These are phyloP conservation scores for Boletus reticuloceps DNA, from an alignment of 768 basidiomycete species.

Conservation along the genomic window DNA sequence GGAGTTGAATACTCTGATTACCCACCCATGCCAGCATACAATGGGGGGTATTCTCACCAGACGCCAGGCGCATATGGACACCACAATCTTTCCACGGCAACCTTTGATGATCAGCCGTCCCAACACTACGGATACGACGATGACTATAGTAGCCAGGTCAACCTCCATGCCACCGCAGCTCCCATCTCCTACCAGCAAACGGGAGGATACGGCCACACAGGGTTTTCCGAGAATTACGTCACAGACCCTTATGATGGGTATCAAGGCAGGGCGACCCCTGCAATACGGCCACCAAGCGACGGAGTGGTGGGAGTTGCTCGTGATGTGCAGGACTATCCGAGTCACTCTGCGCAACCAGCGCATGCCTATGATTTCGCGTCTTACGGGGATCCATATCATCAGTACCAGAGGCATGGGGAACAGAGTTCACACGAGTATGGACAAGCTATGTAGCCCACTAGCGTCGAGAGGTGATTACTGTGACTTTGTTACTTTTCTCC, in stretches of 20 bases:
- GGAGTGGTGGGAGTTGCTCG: slow-evolving; percentile 34
- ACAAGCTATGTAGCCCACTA: slow-evolving; percentile 30
- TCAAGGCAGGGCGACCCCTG: slow-evolving; percentile 45
- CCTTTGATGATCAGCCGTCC: slow-evolving; percentile 52
- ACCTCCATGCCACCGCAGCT: slow-evolving; percentile 58
- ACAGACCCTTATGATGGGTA: slow-evolving; percentile 57
- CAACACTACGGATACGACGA: slow-evolving; percentile 57
- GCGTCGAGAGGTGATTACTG: slow-evolving; percentile 14
- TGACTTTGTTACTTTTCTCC: slow-evolving; percentile 12
- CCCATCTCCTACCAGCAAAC: slow-evolving; percentile 49
- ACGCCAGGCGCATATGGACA: slow-evolving; percentile 47
- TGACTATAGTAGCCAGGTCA: slow-evolving; percentile 62
- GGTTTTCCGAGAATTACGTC: slow-evolving; percentile 27
- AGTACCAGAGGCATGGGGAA: slow-evolving; percentile 29
- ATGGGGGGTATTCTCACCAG: slow-evolving; percentile 59
- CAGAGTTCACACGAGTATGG: slow-evolving; percentile 30
- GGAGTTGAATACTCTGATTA: slow-evolving; percentile 47
- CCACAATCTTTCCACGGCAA: slow-evolving; percentile 58
- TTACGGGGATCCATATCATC: slow-evolving; percentile 25
- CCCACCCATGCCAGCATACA: slow-evolving; percentile 77
- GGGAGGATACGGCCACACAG: slow-evolving; percentile 17
- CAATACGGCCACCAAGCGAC: slow-evolving; percentile 32
- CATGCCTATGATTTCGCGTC: slow-evolving; percentile 30
- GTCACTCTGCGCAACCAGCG: slow-evolving; percentile 23
- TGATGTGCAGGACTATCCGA: slow-evolving; percentile 39